These are phyloP conservation scores for Apophysomyces elegans DNA, from an alignment of 371 early-diverging fungal genomes.

Conservation along the genomic window DNA sequence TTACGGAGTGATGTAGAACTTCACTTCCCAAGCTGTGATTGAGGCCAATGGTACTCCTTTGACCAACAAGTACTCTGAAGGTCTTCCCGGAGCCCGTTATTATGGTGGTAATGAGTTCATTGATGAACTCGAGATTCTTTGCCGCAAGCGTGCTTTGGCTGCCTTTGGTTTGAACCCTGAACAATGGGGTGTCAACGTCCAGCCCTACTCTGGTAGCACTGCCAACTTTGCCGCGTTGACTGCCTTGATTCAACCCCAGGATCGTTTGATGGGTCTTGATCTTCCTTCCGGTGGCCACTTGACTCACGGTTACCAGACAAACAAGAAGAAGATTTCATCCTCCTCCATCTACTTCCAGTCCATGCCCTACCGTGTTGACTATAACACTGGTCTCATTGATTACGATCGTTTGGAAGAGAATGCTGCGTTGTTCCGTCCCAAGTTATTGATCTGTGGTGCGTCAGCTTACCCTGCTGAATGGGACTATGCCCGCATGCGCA, in stretches of 20 bases:
- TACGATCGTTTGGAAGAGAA: conserved; percentile 93
- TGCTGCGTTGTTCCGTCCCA: conserved; percentile 94
- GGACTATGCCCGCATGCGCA: conserved; percentile 95
- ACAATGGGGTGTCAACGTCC: conserved; percentile 99
- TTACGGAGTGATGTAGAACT: conserved; percentile 74
- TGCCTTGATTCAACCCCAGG: conserved; percentile 95
- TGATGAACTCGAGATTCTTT: conserved; percentile 95
- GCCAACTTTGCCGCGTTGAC: conserved; percentile 99
- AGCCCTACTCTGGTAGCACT: conserved; percentile 97
- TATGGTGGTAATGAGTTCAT: conserved; percentile 98
- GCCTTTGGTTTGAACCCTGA: conserved; percentile 92
- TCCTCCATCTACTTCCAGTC: conserved; percentile 98
- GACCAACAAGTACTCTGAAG: conserved; percentile 99
- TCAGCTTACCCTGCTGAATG: conserved; percentile 98
- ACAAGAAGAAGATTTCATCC: conserved; percentile 98
- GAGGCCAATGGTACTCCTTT: conserved; percentile 97
- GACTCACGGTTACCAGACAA: conserved; percentile 99
- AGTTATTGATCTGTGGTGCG: conserved; percentile 98
- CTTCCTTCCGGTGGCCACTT: conserved; percentile 99
- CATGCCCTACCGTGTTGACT: conserved; percentile 95
- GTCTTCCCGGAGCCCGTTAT: conserved; percentile 95
- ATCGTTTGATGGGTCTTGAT: conserved; percentile 99
- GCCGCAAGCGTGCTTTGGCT: conserved; percentile 94
- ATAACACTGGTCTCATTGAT: conserved; percentile 91
- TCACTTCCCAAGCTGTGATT: conserved; percentile 96